Evolutionary conservation across 2,329 filamentous ascomycete genomes (phyloP).

Genomic region (Tolypocladium tundrense): DNA sequence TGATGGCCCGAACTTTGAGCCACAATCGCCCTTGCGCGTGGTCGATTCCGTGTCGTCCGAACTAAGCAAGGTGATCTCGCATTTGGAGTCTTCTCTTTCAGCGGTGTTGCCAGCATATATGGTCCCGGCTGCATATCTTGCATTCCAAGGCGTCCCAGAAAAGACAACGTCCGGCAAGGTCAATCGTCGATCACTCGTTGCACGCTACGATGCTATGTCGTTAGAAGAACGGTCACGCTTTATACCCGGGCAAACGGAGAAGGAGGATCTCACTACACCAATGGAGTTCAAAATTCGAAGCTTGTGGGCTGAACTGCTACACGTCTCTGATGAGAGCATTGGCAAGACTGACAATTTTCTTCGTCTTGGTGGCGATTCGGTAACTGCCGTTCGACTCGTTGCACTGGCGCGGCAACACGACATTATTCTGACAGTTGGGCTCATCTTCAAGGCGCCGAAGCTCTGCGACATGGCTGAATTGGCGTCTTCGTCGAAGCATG

Average conservation of each 20-base stretch:
- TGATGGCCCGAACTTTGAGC: not conserved
- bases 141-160: conserved; percentile 24
- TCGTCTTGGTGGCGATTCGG: not conserved
- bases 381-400: not conserved
- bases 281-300: conserved; percentile 4
- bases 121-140: conserved; percentile 29
- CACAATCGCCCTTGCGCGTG: not conserved
- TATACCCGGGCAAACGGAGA: not conserved
- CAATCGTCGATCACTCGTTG: not conserved
- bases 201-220: not conserved
- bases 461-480: not conserved
- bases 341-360: not conserved
- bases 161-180: conserved; percentile 3
- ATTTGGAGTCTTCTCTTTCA: not conserved
- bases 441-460: not conserved
- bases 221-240: not conserved
- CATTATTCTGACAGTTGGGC: not conserved
- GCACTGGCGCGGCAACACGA: not conserved
- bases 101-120: conserved; percentile 23
- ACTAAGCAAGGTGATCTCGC: not conserved
- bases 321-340: conserved; percentile 1
- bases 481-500: not conserved
- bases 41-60: not conserved
- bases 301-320: conserved; percentile 7
- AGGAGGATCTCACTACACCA: conserved; percentile 3